Evolutionary conservation across 2,329 filamentous ascomycete genomes (phyloP), one percentile per base, ranked within the genome.

Genomic region (Ilyonectria destructans): DNA sequence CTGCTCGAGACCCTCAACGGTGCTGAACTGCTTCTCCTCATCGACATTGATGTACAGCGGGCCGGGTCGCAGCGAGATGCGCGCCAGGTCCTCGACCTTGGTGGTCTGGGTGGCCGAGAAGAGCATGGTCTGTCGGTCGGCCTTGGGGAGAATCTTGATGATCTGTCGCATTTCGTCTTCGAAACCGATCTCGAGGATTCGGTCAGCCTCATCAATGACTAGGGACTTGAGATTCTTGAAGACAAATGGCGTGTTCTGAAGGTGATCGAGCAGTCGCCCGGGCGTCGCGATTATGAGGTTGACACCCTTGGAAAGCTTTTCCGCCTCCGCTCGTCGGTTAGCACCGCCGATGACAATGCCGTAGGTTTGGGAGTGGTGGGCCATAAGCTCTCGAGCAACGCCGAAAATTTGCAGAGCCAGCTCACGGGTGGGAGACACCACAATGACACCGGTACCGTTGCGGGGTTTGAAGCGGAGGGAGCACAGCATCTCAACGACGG

Each of bases 91-190:
- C 83, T 98, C 96, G 74, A 99, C 96, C 84, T 99, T 98, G 63
- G 96, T 98, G 3, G 96, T 99, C 82, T 98, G 96, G 5, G 96
- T 99, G 15, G 96, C 96, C 15, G 95, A 98, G 87, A 99, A 99
- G n/a, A 99, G 89, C 92, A 97, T 96, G 0, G 95, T 98, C 82
- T 98, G 96, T 68, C 96, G 87, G 73, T 95, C 90, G 65, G 97
- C 91, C 74, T 92, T 92, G 54, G 95, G 94, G 19, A 98, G 85
- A 62, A 98, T 96, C 86, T 97, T 97, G 82, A 98, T 92, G 74
- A 99, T 97, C 80, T 97, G 92, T 71, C 94, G 89, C 93, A 99
- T 97, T 84, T 99, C 96, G 78, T 98, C 96, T 82, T 99, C 96
- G 86, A 99, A 99, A 76, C 96, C 96, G 70, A 98, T 94, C 84